These are phyloP conservation scores for Colletotrichum coccodes DNA, from an alignment of 2,329 filamentous ascomycete genomes.

Conservation along the genomic window DNA sequence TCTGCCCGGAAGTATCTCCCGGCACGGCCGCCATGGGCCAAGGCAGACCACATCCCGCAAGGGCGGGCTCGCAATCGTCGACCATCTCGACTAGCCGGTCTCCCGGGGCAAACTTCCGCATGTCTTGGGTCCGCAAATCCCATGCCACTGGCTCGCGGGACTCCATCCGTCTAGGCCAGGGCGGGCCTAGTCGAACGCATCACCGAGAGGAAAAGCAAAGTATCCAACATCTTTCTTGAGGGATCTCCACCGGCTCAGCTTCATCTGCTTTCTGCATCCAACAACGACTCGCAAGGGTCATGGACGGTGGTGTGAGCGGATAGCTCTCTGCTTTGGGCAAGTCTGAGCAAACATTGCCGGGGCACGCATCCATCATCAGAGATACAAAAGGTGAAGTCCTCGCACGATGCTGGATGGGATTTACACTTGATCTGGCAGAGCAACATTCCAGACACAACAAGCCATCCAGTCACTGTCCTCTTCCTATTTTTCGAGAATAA, in stretches of 20 bases:
- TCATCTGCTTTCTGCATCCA: not conserved
- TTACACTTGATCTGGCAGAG: not conserved
- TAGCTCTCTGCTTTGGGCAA: not conserved
- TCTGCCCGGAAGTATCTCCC: slow-evolving; percentile 19
- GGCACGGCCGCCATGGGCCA: slow-evolving; percentile 11
- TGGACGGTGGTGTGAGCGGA: not conserved
- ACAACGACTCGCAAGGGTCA: not conserved
- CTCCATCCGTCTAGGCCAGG: slow-evolving; percentile 5
- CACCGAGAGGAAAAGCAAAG: slow-evolving; percentile 8
- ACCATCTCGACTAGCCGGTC: not conserved
- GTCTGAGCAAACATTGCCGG: slow-evolving; percentile 15
- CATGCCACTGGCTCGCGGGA: slow-evolving; percentile 8
- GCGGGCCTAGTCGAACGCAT: not conserved
- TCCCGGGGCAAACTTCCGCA: slow-evolving; percentile 1
- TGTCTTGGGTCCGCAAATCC: slow-evolving; percentile 13
- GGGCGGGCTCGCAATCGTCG: not conserved
- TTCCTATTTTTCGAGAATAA: not conserved
- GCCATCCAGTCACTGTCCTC: not conserved
- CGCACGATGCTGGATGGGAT: not conserved
- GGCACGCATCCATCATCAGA: not conserved
- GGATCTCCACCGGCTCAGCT: slow-evolving; percentile 4
- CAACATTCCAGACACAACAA: not conserved
- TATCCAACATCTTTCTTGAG: slow-evolving; percentile 7
- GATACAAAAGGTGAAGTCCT: slow-evolving; percentile 14
- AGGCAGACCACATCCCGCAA: not conserved